phyloP scores from a whole-genome alignment of 345 rosid genomes.

The Boechera divaricarpa region DNA sequence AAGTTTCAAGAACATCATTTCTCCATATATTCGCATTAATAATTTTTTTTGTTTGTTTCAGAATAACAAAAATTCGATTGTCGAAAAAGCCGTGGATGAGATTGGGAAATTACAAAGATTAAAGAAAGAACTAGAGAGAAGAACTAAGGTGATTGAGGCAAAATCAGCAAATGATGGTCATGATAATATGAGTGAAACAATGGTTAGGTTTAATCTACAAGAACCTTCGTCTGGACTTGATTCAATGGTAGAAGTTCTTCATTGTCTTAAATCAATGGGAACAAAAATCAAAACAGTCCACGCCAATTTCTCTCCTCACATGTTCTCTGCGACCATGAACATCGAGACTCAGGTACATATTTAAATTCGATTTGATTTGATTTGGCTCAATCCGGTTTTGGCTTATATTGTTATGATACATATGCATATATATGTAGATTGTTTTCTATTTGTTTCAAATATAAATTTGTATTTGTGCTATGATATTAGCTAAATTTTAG shows the following conservation, averaged over 20 bases:
- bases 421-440: background rate
- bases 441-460: background rate
- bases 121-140: slow-evolving; percentile 54
- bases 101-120: slow-evolving; percentile 51
- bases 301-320: slow-evolving; percentile 48
- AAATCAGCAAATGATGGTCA: slow-evolving; percentile 13
- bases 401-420: background rate
- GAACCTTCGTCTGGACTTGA: slow-evolving; percentile 64
- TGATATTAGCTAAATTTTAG: background rate
- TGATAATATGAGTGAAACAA: slow-evolving; percentile 36
- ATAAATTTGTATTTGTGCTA: background rate
- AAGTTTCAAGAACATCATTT: background rate
- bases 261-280: slow-evolving; percentile 52
- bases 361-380: background rate
- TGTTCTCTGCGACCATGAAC: slow-evolving; percentile 50
- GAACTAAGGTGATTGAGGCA: slow-evolving; percentile 43
- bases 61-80: slow-evolving; percentile 67
- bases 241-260: slow-evolving; percentile 63
- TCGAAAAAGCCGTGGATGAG: slow-evolving; percentile 48
- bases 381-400: background rate
- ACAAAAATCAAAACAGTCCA: slow-evolving; percentile 45
- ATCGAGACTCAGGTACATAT: slow-evolving; percentile 53
- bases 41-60: slow-evolving; percentile 31
- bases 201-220: slow-evolving; percentile 48
- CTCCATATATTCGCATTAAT: background rate